A percentile compares a stretch with the other conserved stretches of the same genome.
Evolutionary conservation across 352 stramenopile species (phyloP).

Genomic region (Globisporangium yorkense): DNA sequence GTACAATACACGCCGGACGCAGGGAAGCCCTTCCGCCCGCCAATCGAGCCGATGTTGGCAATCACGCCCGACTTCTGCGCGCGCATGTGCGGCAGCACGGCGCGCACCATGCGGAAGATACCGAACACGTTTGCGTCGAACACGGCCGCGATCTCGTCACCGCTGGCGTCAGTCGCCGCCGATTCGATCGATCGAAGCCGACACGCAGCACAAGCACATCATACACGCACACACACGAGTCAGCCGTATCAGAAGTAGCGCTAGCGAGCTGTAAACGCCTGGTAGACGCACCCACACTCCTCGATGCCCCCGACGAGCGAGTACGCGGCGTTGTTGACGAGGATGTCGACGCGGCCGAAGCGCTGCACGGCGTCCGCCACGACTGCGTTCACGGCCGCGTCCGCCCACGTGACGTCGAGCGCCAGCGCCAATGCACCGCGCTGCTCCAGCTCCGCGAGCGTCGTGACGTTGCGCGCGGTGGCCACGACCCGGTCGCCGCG

Average conservation of each 20-base stretch:
- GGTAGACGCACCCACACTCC: too few species aligned
- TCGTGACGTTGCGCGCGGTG: slow-evolving; percentile 23
- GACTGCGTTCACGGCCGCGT: slow-evolving; percentile 19
- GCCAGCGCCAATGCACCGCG: slow-evolving; percentile 23
- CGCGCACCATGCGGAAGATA: too few species aligned
- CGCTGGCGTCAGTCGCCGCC: too few species aligned
- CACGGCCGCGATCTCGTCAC: slow-evolving; percentile 20
- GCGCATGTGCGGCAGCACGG: too few species aligned
- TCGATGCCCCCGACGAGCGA: slow-evolving; percentile 23
- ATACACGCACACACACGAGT: too few species aligned
- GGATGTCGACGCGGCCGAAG: slow-evolving; percentile 29
- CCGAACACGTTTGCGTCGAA: too few species aligned
- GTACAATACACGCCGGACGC: slow-evolving; percentile 30
- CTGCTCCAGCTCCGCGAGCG: slow-evolving; percentile 21
- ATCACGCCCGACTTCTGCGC: too few species aligned
- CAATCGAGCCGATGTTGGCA: too few species aligned
- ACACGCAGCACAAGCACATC: too few species aligned
- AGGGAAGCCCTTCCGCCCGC: slow-evolving; percentile 6
- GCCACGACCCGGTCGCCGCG: slow-evolving; percentile 33
- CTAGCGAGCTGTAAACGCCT: too few species aligned
- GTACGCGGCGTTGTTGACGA: slow-evolving; percentile 47
- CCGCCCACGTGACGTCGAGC: slow-evolving; percentile 27
- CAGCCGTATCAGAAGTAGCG: too few species aligned
- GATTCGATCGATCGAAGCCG: too few species aligned
- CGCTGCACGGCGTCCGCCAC: slow-evolving; percentile 12